phyloP scores from a whole-genome alignment of 768 basidiomycete species.

The Leccinellum rugosiceps region DNA sequence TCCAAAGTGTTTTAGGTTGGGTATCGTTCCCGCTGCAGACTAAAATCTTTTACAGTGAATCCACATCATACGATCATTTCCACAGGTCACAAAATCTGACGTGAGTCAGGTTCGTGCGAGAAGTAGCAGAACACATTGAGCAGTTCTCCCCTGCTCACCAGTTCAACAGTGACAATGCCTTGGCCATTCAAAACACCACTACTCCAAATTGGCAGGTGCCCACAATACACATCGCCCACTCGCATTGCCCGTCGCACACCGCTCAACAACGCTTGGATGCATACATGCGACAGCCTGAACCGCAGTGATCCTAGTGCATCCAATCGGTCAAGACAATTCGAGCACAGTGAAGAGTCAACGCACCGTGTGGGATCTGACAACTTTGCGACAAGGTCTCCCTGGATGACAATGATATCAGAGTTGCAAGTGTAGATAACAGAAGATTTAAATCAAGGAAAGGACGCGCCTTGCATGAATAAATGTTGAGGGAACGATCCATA shows the following conservation, averaged over 20 bases:
- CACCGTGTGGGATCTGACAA: slow-evolving; percentile 58
- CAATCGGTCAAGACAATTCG: not conserved
- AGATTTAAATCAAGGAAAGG: not conserved
- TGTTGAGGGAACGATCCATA: slow-evolving; percentile 75
- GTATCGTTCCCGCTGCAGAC: no score
- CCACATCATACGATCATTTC: no score
- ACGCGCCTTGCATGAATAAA: slow-evolving; percentile 67
- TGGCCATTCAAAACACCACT: not conserved
- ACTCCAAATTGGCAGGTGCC: slow-evolving; percentile 43
- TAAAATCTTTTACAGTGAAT: no score
- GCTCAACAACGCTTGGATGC: slow-evolving; percentile 71
- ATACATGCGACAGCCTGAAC: slow-evolving; percentile 90
- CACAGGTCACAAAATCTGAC: no score
- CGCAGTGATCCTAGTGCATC: slow-evolving; percentile 58
- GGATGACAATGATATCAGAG: not conserved
- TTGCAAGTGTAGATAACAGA: not conserved
- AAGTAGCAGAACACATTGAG: no score
- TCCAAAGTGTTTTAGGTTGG: no score
- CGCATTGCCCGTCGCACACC: slow-evolving; percentile 74
- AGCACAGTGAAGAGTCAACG: slow-evolving; percentile 12
- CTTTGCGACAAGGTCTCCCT: slow-evolving; percentile 70
- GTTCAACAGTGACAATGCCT: not conserved
- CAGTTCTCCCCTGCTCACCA: no score
- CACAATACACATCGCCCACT: slow-evolving; percentile 80
- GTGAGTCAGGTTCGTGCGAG: no score